A percentile compares a stretch with the other conserved stretches of the same genome.
Evolutionary conservation across 768 basidiomycete genomes (phyloP).

Genomic region (Phylloporus arenicola): DNA sequence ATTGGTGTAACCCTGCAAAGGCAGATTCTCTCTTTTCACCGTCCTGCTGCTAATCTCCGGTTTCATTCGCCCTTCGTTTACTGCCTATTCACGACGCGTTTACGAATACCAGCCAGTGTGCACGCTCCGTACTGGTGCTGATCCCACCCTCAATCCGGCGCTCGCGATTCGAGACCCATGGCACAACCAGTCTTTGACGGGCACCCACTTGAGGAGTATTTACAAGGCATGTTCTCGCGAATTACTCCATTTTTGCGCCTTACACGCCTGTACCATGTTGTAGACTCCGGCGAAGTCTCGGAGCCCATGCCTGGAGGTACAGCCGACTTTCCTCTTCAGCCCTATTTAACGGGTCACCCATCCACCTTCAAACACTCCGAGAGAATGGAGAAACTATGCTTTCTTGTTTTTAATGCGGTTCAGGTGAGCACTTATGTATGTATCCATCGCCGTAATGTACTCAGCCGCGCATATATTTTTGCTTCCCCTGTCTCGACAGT

Average conservation of each 20-base stretch:
- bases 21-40: slow-evolving; percentile 18
- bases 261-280: slow-evolving; percentile 13
- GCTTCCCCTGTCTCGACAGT: slow-evolving; percentile 21
- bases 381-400: slow-evolving; percentile 26
- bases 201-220: slow-evolving; percentile 69
- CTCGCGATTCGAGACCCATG: slow-evolving; percentile 36
- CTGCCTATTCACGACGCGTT: slow-evolving; percentile 10
- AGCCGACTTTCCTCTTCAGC: slow-evolving; percentile 28
- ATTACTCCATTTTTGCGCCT: slow-evolving; percentile 1
- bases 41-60: slow-evolving; percentile 21
- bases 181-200: slow-evolving; percentile 75
- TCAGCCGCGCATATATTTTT: slow-evolving; percentile 7
- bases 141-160: slow-evolving; percentile 8
- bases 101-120: slow-evolving; percentile 21
- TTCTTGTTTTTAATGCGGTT: slow-evolving; percentile 14
- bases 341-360: slow-evolving; percentile 8
- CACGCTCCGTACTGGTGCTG: slow-evolving; percentile 11
- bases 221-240: slow-evolving; percentile 44
- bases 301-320: slow-evolving; percentile 55
- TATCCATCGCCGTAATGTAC: slow-evolving; percentile 11
- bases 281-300: slow-evolving; percentile 57
- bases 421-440: slow-evolving; percentile 34
- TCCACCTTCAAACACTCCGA: slow-evolving; percentile 17
- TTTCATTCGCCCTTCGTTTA: background rate
- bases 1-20: background rate